Percentiles rank a stretch among this genome's conserved stretches.
phyloP scores from a whole-genome alignment of 2,329 filamentous ascomycete species.

The Juglanconis sp. region DNA sequence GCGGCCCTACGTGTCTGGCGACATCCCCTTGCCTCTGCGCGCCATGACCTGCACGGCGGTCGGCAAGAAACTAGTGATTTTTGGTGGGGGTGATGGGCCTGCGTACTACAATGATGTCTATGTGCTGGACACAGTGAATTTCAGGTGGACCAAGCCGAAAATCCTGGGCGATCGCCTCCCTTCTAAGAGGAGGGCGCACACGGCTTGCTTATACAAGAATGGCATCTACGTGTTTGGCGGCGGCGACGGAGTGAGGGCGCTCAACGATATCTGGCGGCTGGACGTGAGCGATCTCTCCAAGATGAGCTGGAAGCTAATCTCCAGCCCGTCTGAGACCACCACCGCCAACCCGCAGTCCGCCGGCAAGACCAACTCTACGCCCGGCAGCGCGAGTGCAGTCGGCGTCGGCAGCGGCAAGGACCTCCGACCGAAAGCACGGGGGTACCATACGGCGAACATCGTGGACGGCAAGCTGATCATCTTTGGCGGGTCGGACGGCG shows the following conservation, averaged over 20 bases:
- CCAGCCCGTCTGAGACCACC: slow-evolving; percentile 32
- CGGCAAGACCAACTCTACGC: slow-evolving; percentile 19
- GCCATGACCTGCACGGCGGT: slow-evolving; percentile 72
- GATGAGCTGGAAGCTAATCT: slow-evolving; percentile 67
- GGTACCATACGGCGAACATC: slow-evolving; percentile 72
- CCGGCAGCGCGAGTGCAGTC: slow-evolving; percentile 6
- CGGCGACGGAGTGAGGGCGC: slow-evolving; percentile 65
- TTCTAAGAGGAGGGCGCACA: slow-evolving; percentile 63
- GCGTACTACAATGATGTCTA: slow-evolving; percentile 72
- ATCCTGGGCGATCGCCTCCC: slow-evolving; percentile 57
- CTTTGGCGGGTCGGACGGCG: slow-evolving; percentile 67
- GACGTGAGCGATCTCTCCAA: slow-evolving; percentile 64
- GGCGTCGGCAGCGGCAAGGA: slow-evolving; percentile 27
- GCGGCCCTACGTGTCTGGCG: slow-evolving; percentile 60
- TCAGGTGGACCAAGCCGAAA: slow-evolving; percentile 61
- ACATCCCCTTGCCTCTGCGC: slow-evolving; percentile 61
- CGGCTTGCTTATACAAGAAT: slow-evolving; percentile 68
- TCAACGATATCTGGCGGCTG: slow-evolving; percentile 71
- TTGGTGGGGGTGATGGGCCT: slow-evolving; percentile 67
- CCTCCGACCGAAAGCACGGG: slow-evolving; percentile 58
- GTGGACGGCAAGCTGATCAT: slow-evolving; percentile 70
- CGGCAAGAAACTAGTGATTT: slow-evolving; percentile 67
- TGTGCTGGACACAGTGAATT: slow-evolving; percentile 68
- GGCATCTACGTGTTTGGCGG: slow-evolving; percentile 72
- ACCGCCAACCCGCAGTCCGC: slow-evolving; percentile 22